Conservation (phyloP, 352 stramenopile species). For the Globisporangium apiculatum region DNA sequence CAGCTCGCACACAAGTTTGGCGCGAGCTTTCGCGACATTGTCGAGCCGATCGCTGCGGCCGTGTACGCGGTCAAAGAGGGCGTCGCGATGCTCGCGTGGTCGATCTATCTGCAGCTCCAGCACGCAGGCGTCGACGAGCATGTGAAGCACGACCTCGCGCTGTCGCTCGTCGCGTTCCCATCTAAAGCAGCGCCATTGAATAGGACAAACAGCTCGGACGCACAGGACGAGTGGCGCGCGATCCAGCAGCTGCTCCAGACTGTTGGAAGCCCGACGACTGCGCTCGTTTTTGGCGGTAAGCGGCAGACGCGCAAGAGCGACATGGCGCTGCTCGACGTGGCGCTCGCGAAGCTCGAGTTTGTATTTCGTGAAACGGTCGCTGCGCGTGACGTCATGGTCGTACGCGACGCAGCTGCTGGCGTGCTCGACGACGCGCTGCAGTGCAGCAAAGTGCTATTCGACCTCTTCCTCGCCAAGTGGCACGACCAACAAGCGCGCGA, state of each 20-base stretch:
- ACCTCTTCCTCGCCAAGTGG: conserved; percentile 81
- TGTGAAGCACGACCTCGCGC: conserved; percentile 39
- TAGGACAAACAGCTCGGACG: not conserved
- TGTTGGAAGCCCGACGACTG: conserved; percentile 32
- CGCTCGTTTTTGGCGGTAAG: conserved; percentile 35
- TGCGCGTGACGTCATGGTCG: conserved; percentile 13
- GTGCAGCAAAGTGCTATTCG: conserved; percentile 70
- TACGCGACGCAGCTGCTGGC: conserved; percentile 15
- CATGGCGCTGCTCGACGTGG: conserved; percentile 65
- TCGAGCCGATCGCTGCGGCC: conserved; percentile 69
- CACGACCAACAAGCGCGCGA: conserved; percentile 76
- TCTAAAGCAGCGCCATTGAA: conserved; percentile 18
- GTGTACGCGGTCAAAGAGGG: conserved; percentile 86
- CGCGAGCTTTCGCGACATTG: conserved; percentile 74
- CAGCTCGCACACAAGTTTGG: conserved; percentile 68
- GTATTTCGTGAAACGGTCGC: conserved; percentile 39
- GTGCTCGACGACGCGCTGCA: conserved; percentile 36
- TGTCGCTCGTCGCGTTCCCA: conserved; percentile 73
- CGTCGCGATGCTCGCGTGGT: conserved; percentile 59
- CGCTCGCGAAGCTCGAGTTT: conserved; percentile 61
- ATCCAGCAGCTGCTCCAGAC: conserved; percentile 57
- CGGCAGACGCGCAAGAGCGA: conserved; percentile 53
- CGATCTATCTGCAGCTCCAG: conserved; percentile 50
- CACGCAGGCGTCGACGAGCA: conserved; percentile 31
- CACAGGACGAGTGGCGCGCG: conserved; percentile 53